These are phyloP conservation scores for Fusarium sp. DNA, from an alignment of 2,329 filamentous ascomycete species.

Conservation along the genomic window DNA sequence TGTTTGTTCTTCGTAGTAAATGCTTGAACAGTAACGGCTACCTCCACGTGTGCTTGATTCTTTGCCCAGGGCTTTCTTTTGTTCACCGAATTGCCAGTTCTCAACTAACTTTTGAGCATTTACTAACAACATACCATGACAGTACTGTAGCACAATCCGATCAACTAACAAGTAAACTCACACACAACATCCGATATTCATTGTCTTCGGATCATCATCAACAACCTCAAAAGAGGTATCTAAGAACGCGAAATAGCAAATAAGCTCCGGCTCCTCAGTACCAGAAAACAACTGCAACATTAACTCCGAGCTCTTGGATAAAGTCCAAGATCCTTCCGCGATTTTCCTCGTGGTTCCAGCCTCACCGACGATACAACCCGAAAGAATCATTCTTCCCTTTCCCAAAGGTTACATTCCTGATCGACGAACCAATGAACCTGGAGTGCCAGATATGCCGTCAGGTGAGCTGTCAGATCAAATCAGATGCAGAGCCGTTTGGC, in stretches of 20 bases:
- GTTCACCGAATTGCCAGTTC: not conserved
- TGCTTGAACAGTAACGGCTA: not conserved
- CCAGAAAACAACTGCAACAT: not conserved
- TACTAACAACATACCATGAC: not conserved
- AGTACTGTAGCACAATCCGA: not conserved
- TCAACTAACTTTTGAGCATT: not conserved
- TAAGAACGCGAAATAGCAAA: slow-evolving; percentile 13
- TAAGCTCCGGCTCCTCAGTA: not conserved
- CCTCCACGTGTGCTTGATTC: not conserved
- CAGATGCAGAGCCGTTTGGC: slow-evolving; percentile 16
- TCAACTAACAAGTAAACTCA: not conserved
- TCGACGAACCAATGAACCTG: slow-evolving; percentile 40
- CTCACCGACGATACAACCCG: slow-evolving; percentile 29
- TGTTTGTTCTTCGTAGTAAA: not conserved
- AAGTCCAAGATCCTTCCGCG: slow-evolving; percentile 15
- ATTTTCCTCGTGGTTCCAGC: slow-evolving; percentile 33
- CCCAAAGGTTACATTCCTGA: slow-evolving; percentile 44
- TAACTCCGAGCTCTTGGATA: slow-evolving; percentile 4
- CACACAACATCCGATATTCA: not conserved
- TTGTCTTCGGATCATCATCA: slow-evolving; percentile 4
- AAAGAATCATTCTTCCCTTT: slow-evolving; percentile 42
- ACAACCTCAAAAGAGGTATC: slow-evolving; percentile 8
- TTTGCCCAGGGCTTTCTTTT: not conserved
- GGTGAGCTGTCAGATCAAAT: slow-evolving; percentile 29
- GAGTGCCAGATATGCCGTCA: slow-evolving; percentile 45